Evolutionary conservation across 1,139 yeast genomes (phyloP), one percentile per base, ranked within the genome.

Genomic region (Scheffersomyces illinoinensis): DNA sequence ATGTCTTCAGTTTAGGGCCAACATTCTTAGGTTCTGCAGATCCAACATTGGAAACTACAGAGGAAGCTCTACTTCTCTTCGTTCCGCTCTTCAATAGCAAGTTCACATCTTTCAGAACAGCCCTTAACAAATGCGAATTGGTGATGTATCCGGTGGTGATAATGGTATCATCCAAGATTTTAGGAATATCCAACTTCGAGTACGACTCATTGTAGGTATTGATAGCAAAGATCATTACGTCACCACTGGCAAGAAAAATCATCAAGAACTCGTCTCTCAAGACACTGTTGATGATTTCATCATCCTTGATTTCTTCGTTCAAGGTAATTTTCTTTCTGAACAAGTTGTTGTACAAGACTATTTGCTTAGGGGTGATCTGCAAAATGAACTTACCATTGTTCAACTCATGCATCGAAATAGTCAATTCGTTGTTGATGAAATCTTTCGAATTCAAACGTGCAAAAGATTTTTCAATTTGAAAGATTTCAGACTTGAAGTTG

Each of bases 351-450:
- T 87, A 92, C 3, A 91, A 71, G 50, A 84, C 80, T 50, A 92
- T 82, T 60, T 86, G 88, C 53, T 84, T 83, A 0, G 90, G 85
- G 0, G 96, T 88, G 0, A 92, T 86, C 70, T 93, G 97, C 18
- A 91, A 82, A 54, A 91, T 85, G 61, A 85, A 81, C 61, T 86
- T 83, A 1, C 88, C 88, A 46, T 82, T 81, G 58, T 85, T 79
- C 61, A 89, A 74, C 58, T 85, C 86, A 51, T 86, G 90, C 67
- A 91, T 87, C 47, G 86, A 85, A 17, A 92, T 78, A 0, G 97
- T 92, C 14, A 83, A 76, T 50, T 86, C 87, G 58, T 86, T 82
- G 61, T 86, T 85, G 59, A 86, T 82, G 68, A 92, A 89, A 62
- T 86, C 88, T 54, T 86, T 84, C 17, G 88, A 81, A 57, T 85